A percentile compares a stretch with the other conserved stretches of the same genome.
Conservation (phyloP, 805 yeast species). For the Priceomyces carsonii region DNA sequence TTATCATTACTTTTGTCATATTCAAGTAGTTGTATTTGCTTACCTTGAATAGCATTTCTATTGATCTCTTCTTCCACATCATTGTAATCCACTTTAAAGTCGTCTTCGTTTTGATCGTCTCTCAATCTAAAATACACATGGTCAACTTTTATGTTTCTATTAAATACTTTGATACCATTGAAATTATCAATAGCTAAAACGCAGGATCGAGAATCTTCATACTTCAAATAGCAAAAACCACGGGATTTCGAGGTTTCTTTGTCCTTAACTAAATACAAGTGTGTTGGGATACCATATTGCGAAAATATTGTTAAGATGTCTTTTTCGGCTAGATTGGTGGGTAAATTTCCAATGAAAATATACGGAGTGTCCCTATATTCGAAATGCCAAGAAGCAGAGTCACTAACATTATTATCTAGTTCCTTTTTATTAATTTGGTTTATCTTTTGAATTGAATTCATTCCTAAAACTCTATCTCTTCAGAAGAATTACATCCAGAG, state of each 20-base stretch:
- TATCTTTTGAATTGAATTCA: slow-evolving; percentile 46
- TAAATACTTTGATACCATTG: slow-evolving; percentile 64
- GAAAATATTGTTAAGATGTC: slow-evolving; percentile 80
- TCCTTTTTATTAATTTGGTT: slow-evolving; percentile 67
- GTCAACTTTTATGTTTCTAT: slow-evolving; percentile 57
- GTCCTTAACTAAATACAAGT: slow-evolving; percentile 69
- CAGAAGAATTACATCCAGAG: neutral
- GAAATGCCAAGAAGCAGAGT: slow-evolving; percentile 83
- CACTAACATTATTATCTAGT: slow-evolving; percentile 56
- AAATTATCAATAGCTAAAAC: slow-evolving; percentile 87
- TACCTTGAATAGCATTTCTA: slow-evolving; percentile 2
- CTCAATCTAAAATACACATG: slow-evolving; percentile 64
- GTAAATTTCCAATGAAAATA: slow-evolving; percentile 74
- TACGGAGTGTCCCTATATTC: slow-evolving; percentile 79
- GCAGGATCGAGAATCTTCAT: slow-evolving; percentile 78
- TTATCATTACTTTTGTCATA: slow-evolving; percentile 2
- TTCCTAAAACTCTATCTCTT: slow-evolving; percentile 14
- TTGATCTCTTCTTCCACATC: slow-evolving; percentile 10
- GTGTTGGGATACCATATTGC: slow-evolving; percentile 86
- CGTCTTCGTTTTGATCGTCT: slow-evolving; percentile 52
- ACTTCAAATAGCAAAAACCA: slow-evolving; percentile 82
- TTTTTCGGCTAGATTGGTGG: slow-evolving; percentile 64
- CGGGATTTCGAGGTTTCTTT: slow-evolving; percentile 45
- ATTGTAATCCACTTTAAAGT: slow-evolving; percentile 31
- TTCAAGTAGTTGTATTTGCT: slow-evolving; percentile 8